Percentiles rank a stretch among this genome's conserved stretches.
phyloP scores from a whole-genome alignment of 2,329 filamentous ascomycete genomes.

The Aspergillus sp. region DNA sequence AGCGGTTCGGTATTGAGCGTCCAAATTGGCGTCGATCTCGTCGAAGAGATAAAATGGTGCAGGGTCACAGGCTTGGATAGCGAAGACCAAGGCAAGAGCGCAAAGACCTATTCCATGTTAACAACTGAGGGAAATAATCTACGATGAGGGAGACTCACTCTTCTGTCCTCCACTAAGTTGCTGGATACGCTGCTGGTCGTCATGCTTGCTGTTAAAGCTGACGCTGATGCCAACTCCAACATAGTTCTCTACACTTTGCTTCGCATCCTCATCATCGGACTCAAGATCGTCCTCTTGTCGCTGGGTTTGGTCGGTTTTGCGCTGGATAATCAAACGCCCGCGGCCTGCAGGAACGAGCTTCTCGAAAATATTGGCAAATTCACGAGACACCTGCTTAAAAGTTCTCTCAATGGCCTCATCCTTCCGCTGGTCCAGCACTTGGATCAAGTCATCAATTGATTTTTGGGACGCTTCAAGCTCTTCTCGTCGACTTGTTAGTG shows the following conservation, averaged over 20 bases:
- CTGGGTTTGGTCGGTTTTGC: conserved; percentile 72
- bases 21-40: conserved; percentile 96
- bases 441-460: conserved; percentile 89
- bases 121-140: background rate
- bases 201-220: conserved; percentile 97
- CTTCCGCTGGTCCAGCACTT: conserved; percentile 89
- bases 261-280: conserved; percentile 65
- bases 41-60: conserved; percentile 99
- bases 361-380: conserved; percentile 91
- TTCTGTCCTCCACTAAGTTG: conserved; percentile 97
- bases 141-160: conserved; percentile 58
- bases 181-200: conserved; percentile 97
- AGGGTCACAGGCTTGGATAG: conserved; percentile 96
- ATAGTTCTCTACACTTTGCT: conserved; percentile 80
- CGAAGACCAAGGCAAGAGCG: conserved; percentile 95
- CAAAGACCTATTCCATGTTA: conserved; percentile 67
- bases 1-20: conserved; percentile 95
- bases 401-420: conserved; percentile 98
- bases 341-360: conserved; percentile 92
- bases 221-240: conserved; percentile 95
- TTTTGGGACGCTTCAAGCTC: conserved; percentile 84
- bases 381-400: conserved; percentile 94
- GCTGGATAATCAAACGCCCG: conserved; percentile 88
- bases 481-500: conserved; percentile 76
- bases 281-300: conserved; percentile 66